A percentile compares a stretch with the other conserved stretches of the same genome.
phyloP scores from a whole-genome alignment of 78 protist species.

The Abeoforma whisleri region DNA sequence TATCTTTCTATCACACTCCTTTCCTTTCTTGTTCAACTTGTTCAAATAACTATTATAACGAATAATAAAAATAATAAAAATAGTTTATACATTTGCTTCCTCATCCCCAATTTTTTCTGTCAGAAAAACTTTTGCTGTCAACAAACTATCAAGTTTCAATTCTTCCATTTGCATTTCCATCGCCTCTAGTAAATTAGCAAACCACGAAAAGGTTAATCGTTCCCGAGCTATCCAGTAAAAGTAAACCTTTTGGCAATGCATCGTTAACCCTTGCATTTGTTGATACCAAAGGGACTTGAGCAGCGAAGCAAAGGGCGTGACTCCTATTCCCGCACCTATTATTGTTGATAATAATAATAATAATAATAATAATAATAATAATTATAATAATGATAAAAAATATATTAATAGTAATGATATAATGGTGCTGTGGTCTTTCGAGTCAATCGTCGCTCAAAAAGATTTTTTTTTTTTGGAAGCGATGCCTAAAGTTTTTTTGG shows the following conservation, averaged over 20 bases:
- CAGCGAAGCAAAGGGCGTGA: conserved; percentile 82
- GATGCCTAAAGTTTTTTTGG: too few relatives aligned
- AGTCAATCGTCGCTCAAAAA: too few relatives aligned
- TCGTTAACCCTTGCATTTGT: not conserved
- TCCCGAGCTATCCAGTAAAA: conserved; percentile 69
- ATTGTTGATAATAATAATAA: too few relatives aligned
- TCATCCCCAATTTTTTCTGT: conserved; percentile 62
- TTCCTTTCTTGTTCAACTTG: not conserved
- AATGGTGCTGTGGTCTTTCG: too few relatives aligned
- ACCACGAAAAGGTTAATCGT: conserved; percentile 62
- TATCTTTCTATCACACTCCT: too few relatives aligned
- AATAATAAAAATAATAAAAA: too few relatives aligned
- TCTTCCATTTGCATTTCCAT: conserved; percentile 52
- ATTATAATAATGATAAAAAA: too few relatives aligned
- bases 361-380: too few relatives aligned
- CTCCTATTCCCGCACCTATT: too few relatives aligned
- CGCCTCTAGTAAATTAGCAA: conserved; percentile 50
- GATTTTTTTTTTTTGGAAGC: too few relatives aligned
- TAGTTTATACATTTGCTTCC: conserved; percentile 52
- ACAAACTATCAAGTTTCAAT: conserved; percentile 41
- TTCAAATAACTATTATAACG: too few relatives aligned
- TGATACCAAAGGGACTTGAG: conserved; percentile 59
- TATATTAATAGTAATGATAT: too few relatives aligned
- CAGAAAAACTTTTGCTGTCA: conserved; percentile 56
- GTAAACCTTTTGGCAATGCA: conserved; percentile 48